Percentiles rank a stretch among this genome's conserved stretches.
These are phyloP conservation scores for Tuber indicum DNA, from an alignment of 495 filamentous ascomycete genomes.

Conservation along the genomic window DNA sequence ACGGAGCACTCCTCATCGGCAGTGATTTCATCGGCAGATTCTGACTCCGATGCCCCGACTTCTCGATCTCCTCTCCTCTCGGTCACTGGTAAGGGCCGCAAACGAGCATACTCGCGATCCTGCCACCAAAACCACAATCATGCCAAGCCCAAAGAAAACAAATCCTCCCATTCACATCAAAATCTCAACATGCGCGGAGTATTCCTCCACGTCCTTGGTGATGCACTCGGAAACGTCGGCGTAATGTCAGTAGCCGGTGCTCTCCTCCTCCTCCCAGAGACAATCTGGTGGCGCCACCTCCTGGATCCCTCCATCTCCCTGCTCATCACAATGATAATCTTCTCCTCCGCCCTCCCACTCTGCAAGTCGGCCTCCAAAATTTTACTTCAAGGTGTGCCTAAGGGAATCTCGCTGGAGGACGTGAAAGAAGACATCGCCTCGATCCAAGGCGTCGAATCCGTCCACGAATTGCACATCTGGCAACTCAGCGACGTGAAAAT, in stretches of 20 bases:
- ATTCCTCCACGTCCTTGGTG: constrained; percentile 90
- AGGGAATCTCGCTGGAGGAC: constrained; percentile 76
- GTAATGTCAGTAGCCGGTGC: constrained; percentile 88
- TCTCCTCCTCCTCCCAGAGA: constrained; percentile 73
- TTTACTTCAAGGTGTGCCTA: constrained; percentile 84
- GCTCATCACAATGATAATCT: constrained; percentile 94
- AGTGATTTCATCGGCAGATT: constrained; percentile 50
- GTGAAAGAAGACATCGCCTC: constrained; percentile 85
- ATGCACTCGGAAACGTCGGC: constrained; percentile 93
- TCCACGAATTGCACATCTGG: constrained; percentile 97
- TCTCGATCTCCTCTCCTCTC: constrained; percentile 46
- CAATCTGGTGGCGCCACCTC: constrained; percentile 62
- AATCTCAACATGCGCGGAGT: constrained; percentile 98
- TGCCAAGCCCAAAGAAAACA: constrained; percentile 61
- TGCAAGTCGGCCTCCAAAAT: constrained; percentile 91
- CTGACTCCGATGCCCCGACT: constrained; percentile 49
- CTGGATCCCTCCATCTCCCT: constrained; percentile 89
- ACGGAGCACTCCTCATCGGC: constrained; percentile 47
- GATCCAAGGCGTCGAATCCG: constrained; percentile 75
- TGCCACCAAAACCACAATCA: constrained; percentile 69
- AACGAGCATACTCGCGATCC: constrained; percentile 55
- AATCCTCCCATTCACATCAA: constrained; percentile 63
- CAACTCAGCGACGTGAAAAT: constrained; percentile 90
- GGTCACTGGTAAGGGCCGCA: constrained; percentile 55
- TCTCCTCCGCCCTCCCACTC: constrained; percentile 80